phyloP scores from a whole-genome alignment of 371 early-diverging fungal genomes.

The Rhizomucor miehei region DNA sequence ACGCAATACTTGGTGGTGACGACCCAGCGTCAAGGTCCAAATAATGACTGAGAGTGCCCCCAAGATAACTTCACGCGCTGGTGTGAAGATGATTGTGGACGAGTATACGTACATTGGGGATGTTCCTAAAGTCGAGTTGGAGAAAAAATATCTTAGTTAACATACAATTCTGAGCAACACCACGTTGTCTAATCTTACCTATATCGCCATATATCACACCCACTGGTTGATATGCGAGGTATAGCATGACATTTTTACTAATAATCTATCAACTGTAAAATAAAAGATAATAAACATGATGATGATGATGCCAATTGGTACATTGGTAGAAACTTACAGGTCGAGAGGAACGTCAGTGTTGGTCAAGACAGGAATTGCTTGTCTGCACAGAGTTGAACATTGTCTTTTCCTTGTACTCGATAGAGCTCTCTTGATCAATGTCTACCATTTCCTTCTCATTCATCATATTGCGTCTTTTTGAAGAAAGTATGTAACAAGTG shows the following conservation, averaged over 20 bases:
- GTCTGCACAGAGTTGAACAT: slow-evolving; percentile 16
- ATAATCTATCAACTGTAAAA: slow-evolving; percentile 4
- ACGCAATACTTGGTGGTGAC: slow-evolving; percentile 50
- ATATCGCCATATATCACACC: slow-evolving; percentile 55
- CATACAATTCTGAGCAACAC: not conserved
- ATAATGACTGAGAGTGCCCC: slow-evolving; percentile 51
- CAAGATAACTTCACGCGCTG: slow-evolving; percentile 21
- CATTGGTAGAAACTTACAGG: slow-evolving; percentile 3
- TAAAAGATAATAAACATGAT: not conserved
- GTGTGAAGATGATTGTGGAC: slow-evolving; percentile 31
- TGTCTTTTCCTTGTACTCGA: slow-evolving; percentile 5
- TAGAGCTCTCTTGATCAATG: slow-evolving; percentile 9
- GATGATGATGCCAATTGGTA: not conserved
- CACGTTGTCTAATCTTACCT: slow-evolving; percentile 12
- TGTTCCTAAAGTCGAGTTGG: slow-evolving; percentile 26
- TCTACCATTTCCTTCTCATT: slow-evolving; percentile 9
- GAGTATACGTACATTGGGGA: slow-evolving; percentile 53
- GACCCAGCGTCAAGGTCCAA: slow-evolving; percentile 54
- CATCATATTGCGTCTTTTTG: not conserved
- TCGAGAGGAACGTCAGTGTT: slow-evolving; percentile 18
- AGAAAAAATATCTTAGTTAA: not conserved
- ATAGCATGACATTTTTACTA: slow-evolving; percentile 13
- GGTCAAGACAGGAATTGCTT: slow-evolving; percentile 9
- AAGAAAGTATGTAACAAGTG: not conserved
- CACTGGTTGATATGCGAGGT: slow-evolving; percentile 23